A percentile compares a stretch with the other conserved stretches of the same genome.
Conservation (phyloP, 371 early-diverging fungal genomes). For the Mortierella sp. region DNA sequence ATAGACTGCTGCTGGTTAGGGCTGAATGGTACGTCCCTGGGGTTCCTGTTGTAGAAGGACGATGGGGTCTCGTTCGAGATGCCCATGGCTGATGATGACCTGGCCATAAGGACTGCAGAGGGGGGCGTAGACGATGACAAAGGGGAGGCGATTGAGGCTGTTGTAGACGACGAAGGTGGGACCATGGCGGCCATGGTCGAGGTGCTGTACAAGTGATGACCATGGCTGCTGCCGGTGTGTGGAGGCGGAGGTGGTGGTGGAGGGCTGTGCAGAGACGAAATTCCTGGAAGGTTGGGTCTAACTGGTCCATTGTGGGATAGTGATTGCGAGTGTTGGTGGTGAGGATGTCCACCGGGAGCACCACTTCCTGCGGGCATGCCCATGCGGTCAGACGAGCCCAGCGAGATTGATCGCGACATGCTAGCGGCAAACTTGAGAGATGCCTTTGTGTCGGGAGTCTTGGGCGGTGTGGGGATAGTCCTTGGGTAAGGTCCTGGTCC, state of each 20-base stretch:
- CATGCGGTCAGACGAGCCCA: constrained; percentile 42
- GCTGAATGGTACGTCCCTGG: background rate
- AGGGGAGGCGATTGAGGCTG: constrained; percentile 21
- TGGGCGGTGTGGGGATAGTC: constrained; percentile 42
- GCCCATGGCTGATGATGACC: constrained; percentile 9
- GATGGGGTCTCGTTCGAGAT: constrained; percentile 16
- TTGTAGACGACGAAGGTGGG: constrained; percentile 22
- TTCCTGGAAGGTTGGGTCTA: constrained; percentile 49
- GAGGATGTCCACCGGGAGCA: constrained; percentile 1
- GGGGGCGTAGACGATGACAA: constrained; percentile 16
- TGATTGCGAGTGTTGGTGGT: constrained; percentile 11
- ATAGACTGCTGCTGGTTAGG: constrained; percentile 22
- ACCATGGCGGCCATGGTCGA: constrained; percentile 31
- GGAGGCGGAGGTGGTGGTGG: constrained; percentile 14
- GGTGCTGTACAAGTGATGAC: constrained; percentile 23
- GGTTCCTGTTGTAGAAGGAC: constrained; percentile 15
- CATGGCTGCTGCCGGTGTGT: background rate
- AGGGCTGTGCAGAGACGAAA: constrained; percentile 37
- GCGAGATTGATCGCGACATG: constrained; percentile 46
- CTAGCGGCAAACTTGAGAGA: constrained; percentile 30
- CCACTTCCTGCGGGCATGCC: constrained; percentile 10
- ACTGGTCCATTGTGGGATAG: constrained; percentile 26
- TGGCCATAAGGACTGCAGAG: constrained; percentile 17
- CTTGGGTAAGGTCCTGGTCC: constrained; percentile 37
- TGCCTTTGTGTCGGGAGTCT: constrained; percentile 42